Conservation (phyloP, 78 protist genomes). For the Speleostelium caveatum region DNA sequence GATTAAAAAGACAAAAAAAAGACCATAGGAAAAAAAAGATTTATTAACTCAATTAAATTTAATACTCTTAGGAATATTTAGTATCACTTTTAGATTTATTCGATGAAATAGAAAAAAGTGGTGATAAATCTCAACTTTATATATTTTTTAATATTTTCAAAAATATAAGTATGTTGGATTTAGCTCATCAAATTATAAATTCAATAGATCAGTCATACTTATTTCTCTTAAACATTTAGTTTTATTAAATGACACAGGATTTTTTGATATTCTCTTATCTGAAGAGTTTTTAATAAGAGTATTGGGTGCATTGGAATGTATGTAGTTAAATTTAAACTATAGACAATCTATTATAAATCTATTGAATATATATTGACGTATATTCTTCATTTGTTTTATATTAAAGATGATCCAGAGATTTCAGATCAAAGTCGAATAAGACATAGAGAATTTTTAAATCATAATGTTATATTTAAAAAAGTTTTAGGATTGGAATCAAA, state of each 20-base stretch:
- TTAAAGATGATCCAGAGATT: conserved; percentile 89
- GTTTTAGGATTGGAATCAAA: conserved; percentile 77
- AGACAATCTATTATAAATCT: neutral
- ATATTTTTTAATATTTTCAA: conserved; percentile 65
- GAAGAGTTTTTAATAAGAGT: conserved; percentile 78
- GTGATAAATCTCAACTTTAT: conserved; percentile 27
- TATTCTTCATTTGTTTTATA: neutral
- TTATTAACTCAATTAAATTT: too few species aligned
- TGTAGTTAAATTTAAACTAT: neutral
- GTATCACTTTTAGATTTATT: conserved; percentile 71
- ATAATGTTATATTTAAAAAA: conserved; percentile 73
- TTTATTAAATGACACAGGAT: conserved; percentile 75
- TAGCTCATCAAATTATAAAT: neutral
- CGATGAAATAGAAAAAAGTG: conserved; percentile 59
- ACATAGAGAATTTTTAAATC: conserved; percentile 84
- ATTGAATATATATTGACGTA: neutral
- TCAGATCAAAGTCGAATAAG: conserved; percentile 25
- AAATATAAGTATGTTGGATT: conserved; percentile 56
- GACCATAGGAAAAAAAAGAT: too few species aligned
- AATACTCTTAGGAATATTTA: conserved; percentile 40
- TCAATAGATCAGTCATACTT: neutral
- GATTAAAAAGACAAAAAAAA: too few species aligned
- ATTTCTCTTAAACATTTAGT: conserved; percentile 1
- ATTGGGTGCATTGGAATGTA: conserved; percentile 91
- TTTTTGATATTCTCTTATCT: conserved; percentile 78